These are phyloP conservation scores for Mortierella sp. DNA, from an alignment of 371 early-diverging fungal species.

Conservation along the genomic window DNA sequence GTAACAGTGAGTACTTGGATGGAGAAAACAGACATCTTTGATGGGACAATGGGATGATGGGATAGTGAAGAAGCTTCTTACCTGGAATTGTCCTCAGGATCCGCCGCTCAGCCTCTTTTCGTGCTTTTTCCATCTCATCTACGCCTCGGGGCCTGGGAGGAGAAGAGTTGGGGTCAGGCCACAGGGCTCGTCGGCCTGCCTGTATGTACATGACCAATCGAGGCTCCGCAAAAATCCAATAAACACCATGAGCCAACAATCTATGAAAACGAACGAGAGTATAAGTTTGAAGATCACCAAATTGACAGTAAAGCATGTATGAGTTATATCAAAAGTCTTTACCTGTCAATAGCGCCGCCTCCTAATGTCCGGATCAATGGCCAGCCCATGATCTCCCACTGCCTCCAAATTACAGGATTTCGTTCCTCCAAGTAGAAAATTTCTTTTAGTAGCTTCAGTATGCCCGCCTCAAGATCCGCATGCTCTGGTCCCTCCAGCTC, in stretches of 20 bases:
- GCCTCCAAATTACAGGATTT: constrained; percentile 51
- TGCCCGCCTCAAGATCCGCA: constrained; percentile 33
- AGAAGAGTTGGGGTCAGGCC: constrained; percentile 67
- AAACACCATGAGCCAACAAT: constrained; percentile 68
- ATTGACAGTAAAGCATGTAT: neutral
- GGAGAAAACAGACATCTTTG: neutral
- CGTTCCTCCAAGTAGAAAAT: constrained; percentile 51
- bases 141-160: constrained; percentile 55
- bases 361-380: constrained; percentile 43
- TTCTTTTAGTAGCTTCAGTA: constrained; percentile 36
- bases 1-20: neutral
- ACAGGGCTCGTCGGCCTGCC: constrained; percentile 66
- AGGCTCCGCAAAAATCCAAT: constrained; percentile 70
- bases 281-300: neutral
- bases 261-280: constrained; percentile 24
- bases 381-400: constrained; percentile 57
- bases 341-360: constrained; percentile 50
- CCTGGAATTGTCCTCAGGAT: constrained; percentile 48
- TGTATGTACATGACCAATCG: constrained; percentile 67
- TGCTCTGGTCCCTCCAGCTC: constrained; percentile 51
- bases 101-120: constrained; percentile 52
- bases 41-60: too few species aligned
- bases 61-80: constrained; percentile 4
- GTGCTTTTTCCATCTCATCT: constrained; percentile 47
- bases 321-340: neutral